Percentiles rank a stretch among this genome's conserved stretches.
Conservation (phyloP, 148 eudicot genomes). For the Vaccinium macrocarpon region DNA sequence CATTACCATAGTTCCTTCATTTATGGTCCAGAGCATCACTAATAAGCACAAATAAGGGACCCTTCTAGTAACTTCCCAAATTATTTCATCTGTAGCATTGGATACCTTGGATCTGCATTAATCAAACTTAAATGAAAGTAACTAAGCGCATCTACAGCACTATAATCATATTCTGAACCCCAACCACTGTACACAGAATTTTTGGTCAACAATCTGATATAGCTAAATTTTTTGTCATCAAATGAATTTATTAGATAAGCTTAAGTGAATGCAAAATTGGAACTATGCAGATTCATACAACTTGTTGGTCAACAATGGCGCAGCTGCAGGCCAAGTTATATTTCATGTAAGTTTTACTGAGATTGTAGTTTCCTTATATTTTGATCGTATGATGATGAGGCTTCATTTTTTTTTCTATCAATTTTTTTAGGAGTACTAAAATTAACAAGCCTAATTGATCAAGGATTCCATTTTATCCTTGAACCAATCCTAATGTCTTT, state of each 20-base stretch:
- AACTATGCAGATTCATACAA: constrained; percentile 83
- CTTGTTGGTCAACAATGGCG: constrained; percentile 93
- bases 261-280: constrained; percentile 1
- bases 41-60: no score
- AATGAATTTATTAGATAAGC: background rate
- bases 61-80: no score
- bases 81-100: no score
- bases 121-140: no score
- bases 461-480: background rate
- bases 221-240: background rate
- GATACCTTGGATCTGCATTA: no score
- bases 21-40: no score
- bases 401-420: background rate
- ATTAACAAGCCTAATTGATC: background rate
- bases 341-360: constrained; percentile 65
- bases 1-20: no score
- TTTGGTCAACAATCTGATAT: no score
- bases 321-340: constrained; percentile 92
- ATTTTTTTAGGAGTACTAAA: no score
- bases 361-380: background rate
- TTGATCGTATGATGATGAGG: background rate
- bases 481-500: background rate
- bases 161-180: no score
- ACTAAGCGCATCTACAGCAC: no score
- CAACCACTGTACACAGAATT: no score